Conservation (phyloP, 805 yeast species). For the Wickerhamiella nectarea region DNA sequence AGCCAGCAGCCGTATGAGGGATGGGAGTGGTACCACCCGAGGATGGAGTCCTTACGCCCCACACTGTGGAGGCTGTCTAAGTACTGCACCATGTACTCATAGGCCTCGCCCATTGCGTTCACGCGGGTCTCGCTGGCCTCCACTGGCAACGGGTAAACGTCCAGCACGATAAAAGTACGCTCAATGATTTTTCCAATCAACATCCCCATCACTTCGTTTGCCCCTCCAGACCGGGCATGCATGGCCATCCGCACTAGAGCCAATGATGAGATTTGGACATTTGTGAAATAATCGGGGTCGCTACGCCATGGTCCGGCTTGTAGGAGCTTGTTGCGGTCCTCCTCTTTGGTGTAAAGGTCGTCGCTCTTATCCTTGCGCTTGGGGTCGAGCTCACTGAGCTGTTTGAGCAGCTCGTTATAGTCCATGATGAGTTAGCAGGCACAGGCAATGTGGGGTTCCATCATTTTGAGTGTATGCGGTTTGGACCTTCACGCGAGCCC, state of each 20-base stretch:
- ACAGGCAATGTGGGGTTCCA: no score
- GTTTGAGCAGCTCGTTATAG: constrained; percentile 5
- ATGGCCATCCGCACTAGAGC: constrained; percentile 78
- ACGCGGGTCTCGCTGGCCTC: constrained; percentile 94
- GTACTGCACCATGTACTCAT: constrained; percentile 87
- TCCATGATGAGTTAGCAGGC: background rate
- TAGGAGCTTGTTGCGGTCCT: constrained; percentile 3
- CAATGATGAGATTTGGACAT: constrained; percentile 67
- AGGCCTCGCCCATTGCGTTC: constrained; percentile 86
- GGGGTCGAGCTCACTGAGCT: constrained; percentile 7
- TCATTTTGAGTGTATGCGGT: no score
- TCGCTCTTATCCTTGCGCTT: constrained; percentile 5
- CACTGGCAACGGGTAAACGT: constrained; percentile 78
- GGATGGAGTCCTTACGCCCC: constrained; percentile 52
- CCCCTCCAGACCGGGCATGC: constrained; percentile 75
- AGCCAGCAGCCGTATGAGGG: constrained; percentile 98
- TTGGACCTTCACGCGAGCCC: no score
- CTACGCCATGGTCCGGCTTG: constrained; percentile 7
- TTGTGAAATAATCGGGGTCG: constrained; percentile 10
- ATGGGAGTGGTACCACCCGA: constrained; percentile 96
- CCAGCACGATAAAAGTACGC: constrained; percentile 50
- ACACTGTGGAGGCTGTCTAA: constrained; percentile 39
- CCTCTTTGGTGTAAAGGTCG: background rate
- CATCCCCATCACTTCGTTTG: constrained; percentile 92
- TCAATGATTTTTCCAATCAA: constrained; percentile 56